Evolutionary conservation across 768 basidiomycete species (phyloP), one percentile per base, ranked within the genome.

Genomic region (Kwoniella botswanensis): DNA sequence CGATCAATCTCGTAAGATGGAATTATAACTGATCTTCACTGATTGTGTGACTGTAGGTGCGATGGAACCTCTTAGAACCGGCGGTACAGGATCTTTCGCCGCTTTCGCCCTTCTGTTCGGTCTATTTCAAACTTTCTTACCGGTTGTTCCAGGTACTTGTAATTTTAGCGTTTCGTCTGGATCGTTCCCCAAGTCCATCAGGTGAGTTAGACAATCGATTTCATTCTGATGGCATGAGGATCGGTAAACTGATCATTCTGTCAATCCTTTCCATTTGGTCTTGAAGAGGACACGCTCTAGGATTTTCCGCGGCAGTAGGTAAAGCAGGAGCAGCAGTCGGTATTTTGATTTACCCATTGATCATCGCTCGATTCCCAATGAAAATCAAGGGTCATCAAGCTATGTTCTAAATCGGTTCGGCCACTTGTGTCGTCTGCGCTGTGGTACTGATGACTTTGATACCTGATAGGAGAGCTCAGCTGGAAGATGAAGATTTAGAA

Each of bases 351-450:
- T 64, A 53, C 52, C 63, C 63, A 17, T 54, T 64, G 26, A 64
- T 64, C 52, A 54, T 56, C 15, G 65, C 65, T 5, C 53, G 65
- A 26, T 65, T 65, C 55, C 22, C 65, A 6, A 56, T 42, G 3
- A 12, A 24, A 7, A 42, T 65, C 65, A 65, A 57, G 53, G 65
- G 65, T 18, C 65, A 65, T 17, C 65, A 65, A 57, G 65, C 65
- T 3, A 65, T 65, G 26, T 65, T 65, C 22, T 57, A 13, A 11
- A 65, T 65, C 21, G 65, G 65, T n/a, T 65, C 65, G 3, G 65
- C 54, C 41, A 42, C 55, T 22, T 65, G 65, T 21, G n/a, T 57
- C 7, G 41, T 65, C 21, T 26, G 35, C 53, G 65, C 65, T 21
- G 44, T 43, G 10, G 42, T 65, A n/a, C 50, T 64, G 7, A 64